Conservation (phyloP, 2,329 filamentous ascomycete species). For the Coniochaeta ligniaria region DNA sequence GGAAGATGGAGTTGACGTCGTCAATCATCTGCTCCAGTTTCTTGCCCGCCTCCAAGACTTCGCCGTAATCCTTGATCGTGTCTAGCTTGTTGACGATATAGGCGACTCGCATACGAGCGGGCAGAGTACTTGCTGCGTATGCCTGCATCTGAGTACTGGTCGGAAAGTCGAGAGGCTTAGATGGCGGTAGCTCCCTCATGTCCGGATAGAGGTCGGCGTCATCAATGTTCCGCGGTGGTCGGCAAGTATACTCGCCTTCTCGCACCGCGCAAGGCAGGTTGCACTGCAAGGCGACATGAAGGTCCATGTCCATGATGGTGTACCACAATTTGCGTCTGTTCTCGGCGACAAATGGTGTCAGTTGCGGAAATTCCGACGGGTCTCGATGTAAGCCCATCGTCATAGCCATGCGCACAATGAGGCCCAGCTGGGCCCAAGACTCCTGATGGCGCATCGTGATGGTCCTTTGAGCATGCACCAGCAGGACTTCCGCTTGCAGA, state of each 20-base stretch:
- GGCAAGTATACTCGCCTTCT: conserved; percentile 46
- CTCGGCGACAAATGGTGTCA: conserved; percentile 45
- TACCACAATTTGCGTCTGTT: conserved; percentile 48
- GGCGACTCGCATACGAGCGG: conserved; percentile 40
- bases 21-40: conserved; percentile 47
- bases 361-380: conserved; percentile 43
- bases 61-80: conserved; percentile 42
- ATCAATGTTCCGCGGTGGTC: conserved; percentile 45
- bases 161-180: conserved; percentile 41
- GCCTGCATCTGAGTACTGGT: conserved; percentile 48
- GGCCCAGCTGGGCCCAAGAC: conserved; percentile 47
- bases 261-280: conserved; percentile 44
- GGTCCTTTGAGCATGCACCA: conserved; percentile 45
- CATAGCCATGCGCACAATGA: conserved; percentile 50
- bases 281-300: conserved; percentile 45
- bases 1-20: conserved; percentile 46
- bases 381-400: conserved; percentile 52
- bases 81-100: conserved; percentile 45
- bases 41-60: conserved; percentile 45
- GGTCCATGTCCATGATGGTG: conserved; percentile 48
- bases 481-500: conserved; percentile 46
- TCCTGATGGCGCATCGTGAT: conserved; percentile 40
- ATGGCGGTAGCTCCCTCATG: conserved; percentile 39
- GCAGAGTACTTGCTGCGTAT: conserved; percentile 43
- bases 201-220: conserved; percentile 40